These are phyloP conservation scores for Botryosphaeria dothidea DNA, from an alignment of 2,329 filamentous ascomycete genomes.

Conservation along the genomic window DNA sequence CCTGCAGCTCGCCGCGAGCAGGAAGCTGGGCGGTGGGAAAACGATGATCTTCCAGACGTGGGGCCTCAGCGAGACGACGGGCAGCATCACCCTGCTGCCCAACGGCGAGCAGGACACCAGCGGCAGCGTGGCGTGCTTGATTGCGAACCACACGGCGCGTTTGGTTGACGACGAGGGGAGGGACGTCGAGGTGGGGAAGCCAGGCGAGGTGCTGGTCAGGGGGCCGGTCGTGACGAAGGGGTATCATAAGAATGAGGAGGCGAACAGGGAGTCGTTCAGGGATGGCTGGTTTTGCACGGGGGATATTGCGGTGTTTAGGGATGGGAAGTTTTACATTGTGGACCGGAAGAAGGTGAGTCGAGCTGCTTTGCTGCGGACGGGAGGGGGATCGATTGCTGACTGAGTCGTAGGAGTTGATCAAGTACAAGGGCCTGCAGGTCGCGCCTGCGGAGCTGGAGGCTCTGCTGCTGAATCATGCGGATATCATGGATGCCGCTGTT, in stretches of 20 bases:
- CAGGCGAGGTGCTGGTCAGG: slow-evolving; percentile 37
- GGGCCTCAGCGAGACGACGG: slow-evolving; percentile 59
- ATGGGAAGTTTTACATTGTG: slow-evolving; percentile 45
- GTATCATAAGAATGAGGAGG: slow-evolving; percentile 37
- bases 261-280: slow-evolving; percentile 32
- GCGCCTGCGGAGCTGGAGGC: slow-evolving; percentile 52
- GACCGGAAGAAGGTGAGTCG: slow-evolving; percentile 40
- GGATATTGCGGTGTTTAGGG: slow-evolving; percentile 37
- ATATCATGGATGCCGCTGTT: slow-evolving; percentile 48
- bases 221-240: slow-evolving; percentile 40
- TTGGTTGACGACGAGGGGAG: slow-evolving; percentile 36
- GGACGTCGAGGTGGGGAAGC: slow-evolving; percentile 33
- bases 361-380: too few species aligned
- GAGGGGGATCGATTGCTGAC: too few species aligned
- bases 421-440: slow-evolving; percentile 53
- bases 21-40: slow-evolving; percentile 47
- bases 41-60: slow-evolving; percentile 55
- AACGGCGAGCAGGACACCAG: slow-evolving; percentile 27
- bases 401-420: slow-evolving; percentile 51
- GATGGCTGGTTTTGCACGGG: slow-evolving; percentile 42
- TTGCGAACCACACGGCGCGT: slow-evolving; percentile 37
- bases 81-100: slow-evolving; percentile 37
- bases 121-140: slow-evolving; percentile 49
- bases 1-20: slow-evolving; percentile 50
- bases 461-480: slow-evolving; percentile 42